Evolutionary conservation across 108 stramenopile species (phyloP).

Genomic region (Conticribra guillardii): DNA sequence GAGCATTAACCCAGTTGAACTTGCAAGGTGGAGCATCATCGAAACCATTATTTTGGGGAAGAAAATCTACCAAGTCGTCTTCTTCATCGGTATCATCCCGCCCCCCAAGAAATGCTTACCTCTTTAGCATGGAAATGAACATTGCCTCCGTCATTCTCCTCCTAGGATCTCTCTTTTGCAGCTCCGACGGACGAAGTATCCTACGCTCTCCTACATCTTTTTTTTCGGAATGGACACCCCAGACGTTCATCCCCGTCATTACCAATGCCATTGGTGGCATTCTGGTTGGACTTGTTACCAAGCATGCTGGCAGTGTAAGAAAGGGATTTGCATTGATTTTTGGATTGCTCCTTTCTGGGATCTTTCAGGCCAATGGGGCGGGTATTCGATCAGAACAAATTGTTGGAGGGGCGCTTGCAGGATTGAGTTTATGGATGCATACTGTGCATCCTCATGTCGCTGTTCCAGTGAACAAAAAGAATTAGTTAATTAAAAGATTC

Average conservation of each 20-base stretch:
- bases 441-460: conserved; percentile 45
- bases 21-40: conserved; percentile 55
- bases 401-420: conserved; percentile 60
- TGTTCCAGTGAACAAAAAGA: no score
- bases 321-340: conserved; percentile 88
- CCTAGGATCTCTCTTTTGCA: conserved; percentile 41
- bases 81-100: no score
- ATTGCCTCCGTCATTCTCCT: conserved; percentile 59
- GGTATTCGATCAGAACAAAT: conserved; percentile 58
- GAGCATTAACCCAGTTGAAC: conserved; percentile 79
- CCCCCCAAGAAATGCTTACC: conserved; percentile 53
- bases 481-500: no score
- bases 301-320: conserved; percentile 79
- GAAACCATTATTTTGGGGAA: conserved; percentile 19
- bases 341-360: conserved; percentile 70
- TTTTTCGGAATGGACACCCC: conserved; percentile 64
- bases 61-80: conserved; percentile 4
- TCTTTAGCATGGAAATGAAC: conserved; percentile 84
- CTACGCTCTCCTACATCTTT: conserved; percentile 33
- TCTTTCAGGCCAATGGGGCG: conserved; percentile 62
- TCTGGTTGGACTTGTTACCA: conserved; percentile 87
- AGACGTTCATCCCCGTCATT: conserved; percentile 70
- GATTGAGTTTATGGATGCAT: conserved; percentile 68
- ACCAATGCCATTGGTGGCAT: conserved; percentile 87
- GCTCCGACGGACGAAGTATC: conserved; percentile 53